These are phyloP conservation scores for Fusarium sp. DNA, from an alignment of 2,329 filamentous ascomycete species.

Conservation along the genomic window DNA sequence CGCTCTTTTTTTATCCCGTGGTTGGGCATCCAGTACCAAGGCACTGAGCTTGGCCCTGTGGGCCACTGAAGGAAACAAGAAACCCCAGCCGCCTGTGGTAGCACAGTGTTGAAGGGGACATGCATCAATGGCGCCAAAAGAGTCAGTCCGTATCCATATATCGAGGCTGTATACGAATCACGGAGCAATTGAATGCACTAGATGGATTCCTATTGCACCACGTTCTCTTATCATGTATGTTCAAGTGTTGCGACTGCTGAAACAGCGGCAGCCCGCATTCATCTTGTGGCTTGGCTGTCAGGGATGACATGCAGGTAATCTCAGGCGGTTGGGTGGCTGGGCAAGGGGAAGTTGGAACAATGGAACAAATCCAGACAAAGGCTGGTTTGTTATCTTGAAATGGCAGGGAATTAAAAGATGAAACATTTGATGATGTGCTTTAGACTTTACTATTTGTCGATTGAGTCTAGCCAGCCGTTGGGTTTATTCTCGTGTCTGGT, in stretches of 20 bases:
- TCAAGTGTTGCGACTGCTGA: constrained; percentile 1
- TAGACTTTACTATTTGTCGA: constrained; percentile 15
- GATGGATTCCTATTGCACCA: constrained; percentile 8
- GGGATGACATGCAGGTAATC: constrained; percentile 11
- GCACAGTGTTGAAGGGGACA: constrained; percentile 7
- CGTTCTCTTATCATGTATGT: not conserved
- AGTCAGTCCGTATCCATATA: not conserved
- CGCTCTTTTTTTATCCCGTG: not conserved
- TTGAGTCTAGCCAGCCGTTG: constrained; percentile 16
- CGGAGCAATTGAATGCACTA: not conserved
- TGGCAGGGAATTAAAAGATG: constrained; percentile 17
- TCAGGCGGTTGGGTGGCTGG: constrained; percentile 13
- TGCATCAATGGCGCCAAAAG: constrained; percentile 8
- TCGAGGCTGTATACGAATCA: not conserved
- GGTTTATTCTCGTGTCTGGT: not conserved
- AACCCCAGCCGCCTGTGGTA: constrained; percentile 20
- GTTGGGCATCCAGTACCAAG: constrained; percentile 8
- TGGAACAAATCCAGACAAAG: not conserved
- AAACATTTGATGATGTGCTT: constrained; percentile 14
- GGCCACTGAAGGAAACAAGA: constrained; percentile 9
- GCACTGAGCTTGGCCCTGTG: constrained; percentile 9
- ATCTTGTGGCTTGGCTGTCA: not conserved
- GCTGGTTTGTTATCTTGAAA: not conserved
- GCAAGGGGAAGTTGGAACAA: not conserved
- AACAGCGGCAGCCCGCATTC: constrained; percentile 16